Base-by-base conservation (phyloP, 306 rosid species). In the Carpinus viminea region DNA sequence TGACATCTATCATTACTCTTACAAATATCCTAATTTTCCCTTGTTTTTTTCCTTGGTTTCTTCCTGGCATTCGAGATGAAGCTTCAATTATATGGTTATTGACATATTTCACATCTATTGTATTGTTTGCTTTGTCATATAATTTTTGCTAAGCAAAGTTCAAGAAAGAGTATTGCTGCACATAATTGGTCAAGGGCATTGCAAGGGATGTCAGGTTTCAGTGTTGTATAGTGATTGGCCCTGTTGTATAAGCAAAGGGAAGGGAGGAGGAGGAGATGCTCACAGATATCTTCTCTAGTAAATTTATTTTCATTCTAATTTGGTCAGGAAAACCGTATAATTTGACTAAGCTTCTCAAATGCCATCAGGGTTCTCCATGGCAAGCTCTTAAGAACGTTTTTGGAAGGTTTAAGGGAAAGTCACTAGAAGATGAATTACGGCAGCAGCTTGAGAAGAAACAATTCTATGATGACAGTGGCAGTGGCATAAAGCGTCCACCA, bases 371-470 rank as follows among this genome's bases (percentile, higher is more conserved):
- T 80, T 83, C 85, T 56, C 87, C 84, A 47, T 77, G 86, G 85
- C 80, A 85, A 76, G 79, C 85, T 73, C 81, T 86, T 47, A 85
- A 90, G 79, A 76, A 86, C 78, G 83, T 82, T n/a, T 76, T 86
- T 78, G 87, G 79, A 83, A 76, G 79, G 54, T 81, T 85, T 53
- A 90, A 89, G 87, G 88, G 90, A 75, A 57, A 74, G 34, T 88
- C 97, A 0, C 56, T 93, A 64, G 93, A 93, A 86, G 90, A 87
- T 76, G 75, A 90, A 62, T 68, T 94, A 51, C 85, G 79, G 70
- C 74, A 85, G 51, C 93, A 91, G 87, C 88, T 92, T 55, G 80
- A 71, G 73, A 88, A 90, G 79, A 87, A 88, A 36, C 91, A 86
- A 56, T 84, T 52, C 76, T 74, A 16, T 74, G 87, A 79, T 55